Base-by-base conservation (phyloP, 2,329 filamentous ascomycete species). In the Claviceps humidiphila region DNA sequence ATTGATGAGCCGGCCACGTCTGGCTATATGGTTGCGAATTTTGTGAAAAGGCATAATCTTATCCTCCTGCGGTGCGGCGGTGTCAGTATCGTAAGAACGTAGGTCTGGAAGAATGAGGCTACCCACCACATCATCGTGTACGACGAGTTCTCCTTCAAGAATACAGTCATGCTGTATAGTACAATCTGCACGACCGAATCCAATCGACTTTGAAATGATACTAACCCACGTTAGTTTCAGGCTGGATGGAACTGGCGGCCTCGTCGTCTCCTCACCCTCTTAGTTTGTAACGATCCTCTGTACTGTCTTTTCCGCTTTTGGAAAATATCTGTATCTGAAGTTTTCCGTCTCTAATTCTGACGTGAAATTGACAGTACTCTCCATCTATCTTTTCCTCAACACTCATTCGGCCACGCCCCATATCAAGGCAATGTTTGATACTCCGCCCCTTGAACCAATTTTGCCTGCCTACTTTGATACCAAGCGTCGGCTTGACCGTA, bases 291-390 rank as follows among this genome's bases (percentile, higher is more conserved):
- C 85, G 78, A 64, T 95, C 89, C 50, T 70, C 63, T 0, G 89
- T 95, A 45, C 89, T 91, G 58, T 95, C 87, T 63, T 93, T 94
- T 53, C 89, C 88, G 60, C 88, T 93, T 64, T 95, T 96, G 9
- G 89, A 94, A 63, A 93, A 95, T 34, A 95, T 91, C 56, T 85
- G 83, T 30, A 95, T 80, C 47, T 74, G 77, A 1, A 75, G 62
- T 1, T 53, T 63, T 16, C 69, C 69, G 49, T 77, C 80, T 8
- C 71, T 70, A 6, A 87, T 69, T 61, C 94, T 81, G 41, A 95
- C 71, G 60, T 95, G 89, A 34, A 95, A 81, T 64, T 95, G 89
- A 59, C 87, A 94, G 58, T 93, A 95, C 65, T 95, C 89, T 13
- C 87, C 89, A 60, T 95, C 89, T 55, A 94, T 80, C 63, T 95